Percentiles rank a stretch among this genome's conserved stretches.
These are phyloP conservation scores for Cercospora janseana DNA, from an alignment of 2,329 filamentous ascomycete genomes.

Conservation along the genomic window DNA sequence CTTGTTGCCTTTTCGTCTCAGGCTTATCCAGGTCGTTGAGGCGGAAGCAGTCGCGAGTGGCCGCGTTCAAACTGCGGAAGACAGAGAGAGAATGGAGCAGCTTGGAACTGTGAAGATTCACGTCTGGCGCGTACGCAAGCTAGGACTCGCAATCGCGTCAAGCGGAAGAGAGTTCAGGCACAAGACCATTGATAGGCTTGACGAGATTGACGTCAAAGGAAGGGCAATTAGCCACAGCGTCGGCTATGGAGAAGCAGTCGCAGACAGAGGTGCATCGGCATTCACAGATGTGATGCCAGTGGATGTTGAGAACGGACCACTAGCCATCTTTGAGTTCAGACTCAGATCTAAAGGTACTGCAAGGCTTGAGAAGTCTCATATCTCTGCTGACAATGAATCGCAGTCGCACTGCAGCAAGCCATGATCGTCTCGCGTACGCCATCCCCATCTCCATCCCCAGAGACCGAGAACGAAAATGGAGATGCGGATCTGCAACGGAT, in stretches of 20 bases:
- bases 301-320: constrained; percentile 1
- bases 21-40: not conserved
- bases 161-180: not conserved
- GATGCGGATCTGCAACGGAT: not conserved
- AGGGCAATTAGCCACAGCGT: constrained; percentile 22
- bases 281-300: not conserved
- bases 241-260: not conserved
- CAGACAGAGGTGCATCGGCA: not conserved
- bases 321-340: constrained; percentile 7
- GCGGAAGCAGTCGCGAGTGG: not conserved
- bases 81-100: not conserved
- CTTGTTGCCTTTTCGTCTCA: constrained; percentile 15
- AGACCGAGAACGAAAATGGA: constrained; percentile 19
- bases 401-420: constrained; percentile 1
- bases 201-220: constrained; percentile 20
- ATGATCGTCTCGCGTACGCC: not conserved
- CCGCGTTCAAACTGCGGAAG: not conserved
- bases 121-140: constrained; percentile 7
- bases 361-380: not conserved
- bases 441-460: not conserved
- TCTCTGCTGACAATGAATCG: not conserved
- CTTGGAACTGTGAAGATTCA: constrained; percentile 15
- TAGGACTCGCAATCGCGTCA: not conserved
- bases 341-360: constrained; percentile 10
- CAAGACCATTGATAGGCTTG: not conserved